Evolutionary conservation across 371 early-diverging fungal species (phyloP).

Genomic region (Mortierella sp.): DNA sequence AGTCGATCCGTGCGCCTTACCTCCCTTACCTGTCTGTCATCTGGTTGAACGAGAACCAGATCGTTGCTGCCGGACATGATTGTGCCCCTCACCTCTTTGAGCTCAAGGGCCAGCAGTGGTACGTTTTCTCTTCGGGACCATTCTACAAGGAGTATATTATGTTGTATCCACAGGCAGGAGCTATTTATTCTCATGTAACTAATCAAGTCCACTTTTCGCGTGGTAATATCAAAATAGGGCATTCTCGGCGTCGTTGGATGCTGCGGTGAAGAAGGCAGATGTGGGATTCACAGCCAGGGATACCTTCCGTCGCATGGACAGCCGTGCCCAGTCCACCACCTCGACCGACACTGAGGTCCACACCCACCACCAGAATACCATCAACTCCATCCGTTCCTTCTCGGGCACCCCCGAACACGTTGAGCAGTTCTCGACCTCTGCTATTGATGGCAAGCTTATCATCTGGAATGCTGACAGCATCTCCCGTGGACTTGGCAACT

Average conservation of each 20-base stretch:
- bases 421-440: constrained; percentile 83
- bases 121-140: constrained; percentile 10
- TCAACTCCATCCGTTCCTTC: constrained; percentile 82
- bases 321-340: constrained; percentile 76
- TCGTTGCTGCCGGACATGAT: constrained; percentile 95
- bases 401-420: constrained; percentile 71
- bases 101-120: constrained; percentile 78
- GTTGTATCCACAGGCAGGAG: not conserved
- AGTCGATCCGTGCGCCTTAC: constrained; percentile 71
- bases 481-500: constrained; percentile 31
- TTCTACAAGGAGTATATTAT: not conserved
- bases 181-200: not conserved
- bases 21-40: constrained; percentile 87
- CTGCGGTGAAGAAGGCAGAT: constrained; percentile 71
- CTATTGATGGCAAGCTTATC: constrained; percentile 93
- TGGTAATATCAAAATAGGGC: constrained; percentile 60
- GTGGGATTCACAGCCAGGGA: constrained; percentile 78
- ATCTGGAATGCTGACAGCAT: constrained; percentile 74
- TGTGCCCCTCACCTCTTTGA: constrained; percentile 90
- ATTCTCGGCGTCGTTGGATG: constrained; percentile 81
- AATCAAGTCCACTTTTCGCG: not conserved
- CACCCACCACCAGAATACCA: constrained; percentile 95
- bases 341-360: constrained; percentile 77
- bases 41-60: constrained; percentile 82
- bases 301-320: constrained; percentile 96